A percentile compares a stretch with the other conserved stretches of the same genome.
phyloP scores from a whole-genome alignment of 2,329 filamentous ascomycete species.

The Elsinoe necatrix region DNA sequence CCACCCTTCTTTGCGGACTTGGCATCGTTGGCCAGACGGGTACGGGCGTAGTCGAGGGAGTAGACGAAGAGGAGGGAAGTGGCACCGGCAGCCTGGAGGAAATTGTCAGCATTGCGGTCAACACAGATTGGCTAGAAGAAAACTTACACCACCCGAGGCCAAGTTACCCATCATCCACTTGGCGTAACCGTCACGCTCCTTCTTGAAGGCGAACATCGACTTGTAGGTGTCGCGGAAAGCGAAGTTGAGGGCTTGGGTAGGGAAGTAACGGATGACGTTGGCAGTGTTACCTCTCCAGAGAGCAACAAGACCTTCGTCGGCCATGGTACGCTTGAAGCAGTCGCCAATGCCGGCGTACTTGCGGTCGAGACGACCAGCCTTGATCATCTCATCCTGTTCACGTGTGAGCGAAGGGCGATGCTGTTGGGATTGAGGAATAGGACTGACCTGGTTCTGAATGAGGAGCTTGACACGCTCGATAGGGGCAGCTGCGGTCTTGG shows the following conservation, averaged over 20 bases:
- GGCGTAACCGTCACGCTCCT: conserved; percentile 95
- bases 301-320: conserved; percentile 85
- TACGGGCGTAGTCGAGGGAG: conserved; percentile 99
- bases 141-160: conserved; percentile 96
- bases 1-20: conserved; percentile 96
- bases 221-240: conserved; percentile 99
- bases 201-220: conserved; percentile 99
- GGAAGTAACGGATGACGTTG: conserved; percentile 99
- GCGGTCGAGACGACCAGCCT: conserved; percentile 94
- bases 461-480: conserved; percentile 99
- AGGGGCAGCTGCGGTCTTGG: conserved; percentile 98
- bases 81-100: conserved; percentile 80
- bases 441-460: conserved; percentile 98
- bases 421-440: neutral
- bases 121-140: neutral
- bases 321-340: conserved; percentile 89
- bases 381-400: conserved; percentile 96
- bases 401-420: neutral
- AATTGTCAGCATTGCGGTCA: neutral
- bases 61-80: conserved; percentile 99
- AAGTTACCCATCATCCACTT: conserved; percentile 99
- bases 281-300: conserved; percentile 99
- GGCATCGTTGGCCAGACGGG: conserved; percentile 99
- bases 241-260: conserved; percentile 99
- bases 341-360: conserved; percentile 91